Evolutionary conservation across 495 filamentous ascomycete genomes (phyloP), one percentile per base, ranked within the genome.

Genomic region (Aspergillus ellipticus): DNA sequence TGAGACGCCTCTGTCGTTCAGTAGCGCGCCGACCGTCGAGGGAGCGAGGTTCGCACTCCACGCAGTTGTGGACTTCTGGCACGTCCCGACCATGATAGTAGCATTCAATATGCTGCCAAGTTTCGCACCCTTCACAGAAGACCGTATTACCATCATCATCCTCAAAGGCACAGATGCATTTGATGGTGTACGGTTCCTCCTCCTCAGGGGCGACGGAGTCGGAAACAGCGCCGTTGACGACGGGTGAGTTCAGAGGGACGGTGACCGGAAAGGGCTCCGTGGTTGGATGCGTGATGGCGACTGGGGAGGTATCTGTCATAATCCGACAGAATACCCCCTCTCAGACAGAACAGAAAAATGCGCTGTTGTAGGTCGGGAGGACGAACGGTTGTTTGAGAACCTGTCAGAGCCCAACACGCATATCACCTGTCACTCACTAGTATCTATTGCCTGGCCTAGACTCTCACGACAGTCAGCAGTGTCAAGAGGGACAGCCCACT

Each of bases 121-220:
- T 95, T 66, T 96, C 88, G 74, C 94, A 99, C 54, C 75, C 77
- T 68, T 99, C 94, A 80, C 94, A 99, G 73, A 88, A 89, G 53
- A 99, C 94, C 54, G 95, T 99, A 70, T 88, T 90, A 65, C 95
- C 94, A 78, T 99, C 94, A 80, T 97, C 94, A 77, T 96, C 92
- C 64, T 82, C 62, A 67, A 85, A 97, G 64, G 85, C 81, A 74
- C 94, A 99, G 61, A 97, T 92, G 82, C 94, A 99, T 79, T 92
- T 95, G 78, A 99, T 99, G 62, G 88, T 94, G 69, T 93, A 96
- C 43, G 89, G 89, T 68, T 96, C 91, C 71, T 95, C 89, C 60
- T 92, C 90, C 54, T 82, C 79, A 66, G 80, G 74, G 59, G 78
- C 72, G 66, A 72, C 70, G 59, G 76, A 75, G 55, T 82, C 79